These are phyloP conservation scores for Coemansia sp. DNA, from an alignment of 371 early-diverging fungal genomes.

Conservation along the genomic window DNA sequence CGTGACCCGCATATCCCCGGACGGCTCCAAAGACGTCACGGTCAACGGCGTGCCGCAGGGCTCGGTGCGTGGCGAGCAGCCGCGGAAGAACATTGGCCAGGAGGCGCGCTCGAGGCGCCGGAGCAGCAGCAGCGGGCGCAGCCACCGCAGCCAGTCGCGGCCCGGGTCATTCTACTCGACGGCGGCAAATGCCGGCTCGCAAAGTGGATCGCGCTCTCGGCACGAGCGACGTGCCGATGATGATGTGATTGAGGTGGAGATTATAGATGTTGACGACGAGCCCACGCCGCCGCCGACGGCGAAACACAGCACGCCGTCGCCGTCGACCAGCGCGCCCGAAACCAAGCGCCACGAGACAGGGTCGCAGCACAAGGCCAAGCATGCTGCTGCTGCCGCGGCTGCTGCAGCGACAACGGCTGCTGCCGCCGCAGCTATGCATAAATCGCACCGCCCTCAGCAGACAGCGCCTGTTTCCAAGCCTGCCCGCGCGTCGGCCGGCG, in stretches of 20 bases:
- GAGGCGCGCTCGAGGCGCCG: slow-evolving; percentile 10
- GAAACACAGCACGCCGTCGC: slow-evolving; percentile 5
- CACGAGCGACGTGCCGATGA: background rate
- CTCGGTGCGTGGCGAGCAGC: slow-evolving; percentile 7
- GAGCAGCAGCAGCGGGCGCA: slow-evolving; percentile 16
- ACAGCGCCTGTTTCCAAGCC: background rate
- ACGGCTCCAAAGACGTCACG: slow-evolving; percentile 34
- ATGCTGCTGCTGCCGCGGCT: background rate
- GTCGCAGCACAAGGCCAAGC: background rate
- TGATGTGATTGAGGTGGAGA: slow-evolving; percentile 37
- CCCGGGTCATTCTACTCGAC: slow-evolving; percentile 6
- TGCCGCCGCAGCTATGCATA: no score
- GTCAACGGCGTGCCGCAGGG: slow-evolving; percentile 43
- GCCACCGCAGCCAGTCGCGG: slow-evolving; percentile 12
- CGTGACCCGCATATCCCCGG: slow-evolving; percentile 37
- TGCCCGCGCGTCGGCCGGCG: background rate
- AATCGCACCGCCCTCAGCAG: no score
- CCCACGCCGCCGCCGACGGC: background rate
- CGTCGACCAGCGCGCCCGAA: slow-evolving; percentile 5
- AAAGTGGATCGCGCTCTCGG: background rate
- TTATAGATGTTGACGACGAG: slow-evolving; percentile 28
- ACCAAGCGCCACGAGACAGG: slow-evolving; percentile 13
- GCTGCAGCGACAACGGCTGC: background rate
- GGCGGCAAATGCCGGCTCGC: background rate
- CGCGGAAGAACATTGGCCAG: slow-evolving; percentile 22